Base-by-base conservation (phyloP, 257 asterid species). In the Solanum sparsipilum region DNA sequence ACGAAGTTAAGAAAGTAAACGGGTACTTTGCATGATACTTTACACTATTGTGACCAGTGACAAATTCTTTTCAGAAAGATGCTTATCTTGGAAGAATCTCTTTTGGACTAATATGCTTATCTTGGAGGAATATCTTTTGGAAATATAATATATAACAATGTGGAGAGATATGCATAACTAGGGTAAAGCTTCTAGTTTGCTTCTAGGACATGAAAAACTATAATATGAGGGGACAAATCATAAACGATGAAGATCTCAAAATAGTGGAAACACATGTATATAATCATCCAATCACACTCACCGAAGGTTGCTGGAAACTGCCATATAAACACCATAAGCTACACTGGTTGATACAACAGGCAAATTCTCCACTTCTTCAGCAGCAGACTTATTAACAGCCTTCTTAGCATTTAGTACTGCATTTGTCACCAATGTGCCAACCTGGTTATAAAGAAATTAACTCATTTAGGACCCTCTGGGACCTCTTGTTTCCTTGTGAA, bases 271-370 rank as follows among this genome's bases (percentile, higher is more conserved):
- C 32, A 68, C 65, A 7, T 38, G 44, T n/a, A 34, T 70, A 86
- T 38, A 41, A 6, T 39, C 32, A 48, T 46, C 85, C 65, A 36
- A 73, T 83, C 73, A 29, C 38, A 84, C 97, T 85, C 93, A 96
- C 99, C 99, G 94, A 38, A 96, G 96, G 90, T 96, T 96, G 94
- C 98, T 94, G 52, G 99, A 96, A 82, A 96, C 89, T 67, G 97
- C 93, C 99, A 96, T 96, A 84, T 96, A 95, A 84, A 95, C 96
- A 89, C 99, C 98, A 83, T 96, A 96, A 29, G 95, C 98, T 48
- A 93, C 91, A 85, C 98, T 96, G 87, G 99, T 96, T 67, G 96
- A 90, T 48, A 95, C 32, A 20, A 95, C 92, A 18, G 99, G 99
- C 78, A 96, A 96, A 87, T 89, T 95, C 93, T 94, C 98, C 83